These are phyloP conservation scores for Thraustochytrium sp. DNA, from an alignment of 352 stramenopile species.

Conservation along the genomic window DNA sequence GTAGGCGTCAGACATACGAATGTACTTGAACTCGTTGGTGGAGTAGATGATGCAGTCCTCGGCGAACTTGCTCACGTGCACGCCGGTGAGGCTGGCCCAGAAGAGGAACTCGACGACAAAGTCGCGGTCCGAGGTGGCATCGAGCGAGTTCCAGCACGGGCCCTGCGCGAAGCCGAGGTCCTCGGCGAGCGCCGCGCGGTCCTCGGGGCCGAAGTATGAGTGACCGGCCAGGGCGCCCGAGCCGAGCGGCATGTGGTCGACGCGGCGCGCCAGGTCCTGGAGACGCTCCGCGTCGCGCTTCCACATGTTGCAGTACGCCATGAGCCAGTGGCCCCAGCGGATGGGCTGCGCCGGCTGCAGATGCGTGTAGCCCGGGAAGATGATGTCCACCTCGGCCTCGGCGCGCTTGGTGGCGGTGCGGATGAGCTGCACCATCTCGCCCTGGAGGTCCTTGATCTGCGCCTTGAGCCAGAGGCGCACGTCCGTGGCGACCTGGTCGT, in stretches of 20 bases:
- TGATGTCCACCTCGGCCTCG: slow-evolving; percentile 78
- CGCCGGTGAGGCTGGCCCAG: slow-evolving; percentile 89
- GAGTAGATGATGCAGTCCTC: slow-evolving; percentile 99
- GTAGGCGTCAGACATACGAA: slow-evolving; percentile 95
- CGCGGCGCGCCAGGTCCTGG: slow-evolving; percentile 81
- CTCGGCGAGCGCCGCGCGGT: slow-evolving; percentile 83
- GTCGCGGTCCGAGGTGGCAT: slow-evolving; percentile 96
- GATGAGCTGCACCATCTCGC: slow-evolving; percentile 56
- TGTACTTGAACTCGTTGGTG: slow-evolving; percentile 69
- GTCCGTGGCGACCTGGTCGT: slow-evolving; percentile 97
- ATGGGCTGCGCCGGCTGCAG: slow-evolving; percentile 91
- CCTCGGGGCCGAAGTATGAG: slow-evolving; percentile 82
- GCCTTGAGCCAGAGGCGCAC: slow-evolving; percentile 87
- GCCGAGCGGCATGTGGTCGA: slow-evolving; percentile 92
- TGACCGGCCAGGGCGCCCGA: slow-evolving; percentile 94
- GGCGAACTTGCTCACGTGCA: slow-evolving; percentile 93
- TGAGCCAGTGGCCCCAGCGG: slow-evolving; percentile 95
- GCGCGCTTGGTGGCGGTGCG: slow-evolving; percentile 6
- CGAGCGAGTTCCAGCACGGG: slow-evolving; percentile 90
- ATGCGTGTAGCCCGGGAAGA: slow-evolving; percentile 98
- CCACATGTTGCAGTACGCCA: slow-evolving; percentile 87
- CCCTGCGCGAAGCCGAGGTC: slow-evolving; percentile 84
- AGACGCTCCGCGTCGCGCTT: slow-evolving; percentile 87
- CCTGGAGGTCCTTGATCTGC: slow-evolving; percentile 56
- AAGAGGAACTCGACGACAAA: slow-evolving; percentile 98